Evolutionary conservation across 305 asterid genomes (phyloP).

Genomic region (Fraxinus platypoda): DNA sequence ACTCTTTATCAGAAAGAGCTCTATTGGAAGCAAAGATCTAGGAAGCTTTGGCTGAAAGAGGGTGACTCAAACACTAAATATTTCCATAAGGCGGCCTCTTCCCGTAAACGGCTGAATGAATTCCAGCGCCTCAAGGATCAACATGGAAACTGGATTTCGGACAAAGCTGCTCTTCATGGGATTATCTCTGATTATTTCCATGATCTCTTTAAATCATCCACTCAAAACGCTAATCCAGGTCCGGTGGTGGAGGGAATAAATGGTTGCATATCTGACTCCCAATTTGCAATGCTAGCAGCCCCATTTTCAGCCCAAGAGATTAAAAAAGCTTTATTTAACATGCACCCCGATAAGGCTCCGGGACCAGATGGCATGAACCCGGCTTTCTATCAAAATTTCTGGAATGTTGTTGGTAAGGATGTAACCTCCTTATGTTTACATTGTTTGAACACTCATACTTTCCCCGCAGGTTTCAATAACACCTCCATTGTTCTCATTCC

Average conservation of each 20-base stretch:
- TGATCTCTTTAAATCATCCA: not conserved
- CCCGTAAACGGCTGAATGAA: too few relatives aligned
- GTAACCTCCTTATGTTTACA: not conserved
- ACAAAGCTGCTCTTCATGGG: rapidly evolving
- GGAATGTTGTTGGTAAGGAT: not conserved
- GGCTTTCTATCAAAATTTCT: not conserved
- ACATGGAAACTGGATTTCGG: not conserved
- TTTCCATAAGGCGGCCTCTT: too few relatives aligned
- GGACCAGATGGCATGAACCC: not conserved
- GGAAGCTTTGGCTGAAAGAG: too few relatives aligned
- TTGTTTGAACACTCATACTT: not conserved
- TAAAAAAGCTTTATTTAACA: too few relatives aligned
- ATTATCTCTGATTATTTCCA: not conserved
- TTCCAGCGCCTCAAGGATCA: not conserved
- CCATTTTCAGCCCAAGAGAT: not conserved
- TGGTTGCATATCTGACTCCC: not conserved
- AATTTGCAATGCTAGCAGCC: not conserved
- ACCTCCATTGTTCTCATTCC: not conserved
- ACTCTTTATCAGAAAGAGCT: too few relatives aligned
- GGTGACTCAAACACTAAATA: too few relatives aligned
- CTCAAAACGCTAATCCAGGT: not conserved
- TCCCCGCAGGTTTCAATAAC: not conserved
- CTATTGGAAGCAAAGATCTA: too few relatives aligned
- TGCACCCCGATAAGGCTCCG: not conserved
- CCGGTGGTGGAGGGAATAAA: not conserved